Conservation (phyloP, 2,329 filamentous ascomycete genomes). For the Graphiopsis chlorocephala region DNA sequence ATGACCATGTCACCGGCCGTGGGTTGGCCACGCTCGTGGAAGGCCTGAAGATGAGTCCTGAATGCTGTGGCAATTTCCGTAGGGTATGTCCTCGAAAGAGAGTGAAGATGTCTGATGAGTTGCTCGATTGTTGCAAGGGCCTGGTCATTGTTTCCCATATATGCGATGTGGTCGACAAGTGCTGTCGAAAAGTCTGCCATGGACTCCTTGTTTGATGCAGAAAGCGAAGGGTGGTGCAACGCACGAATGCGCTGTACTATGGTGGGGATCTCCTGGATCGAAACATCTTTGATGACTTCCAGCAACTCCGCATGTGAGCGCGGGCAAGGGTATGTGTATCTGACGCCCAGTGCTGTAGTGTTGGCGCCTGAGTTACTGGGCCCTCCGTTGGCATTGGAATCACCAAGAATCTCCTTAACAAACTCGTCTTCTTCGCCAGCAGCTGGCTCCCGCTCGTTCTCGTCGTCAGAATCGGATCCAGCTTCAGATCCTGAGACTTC, state of each 20-base stretch:
- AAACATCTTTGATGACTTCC: constrained; percentile 59
- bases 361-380: constrained; percentile 28
- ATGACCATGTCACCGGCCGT: constrained; percentile 72
- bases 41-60: constrained; percentile 63
- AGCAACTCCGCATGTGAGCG: constrained; percentile 72
- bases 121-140: constrained; percentile 69
- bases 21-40: constrained; percentile 55
- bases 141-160: constrained; percentile 52
- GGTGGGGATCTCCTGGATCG: constrained; percentile 65
- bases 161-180: constrained; percentile 65
- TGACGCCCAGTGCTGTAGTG: constrained; percentile 53
- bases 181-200: constrained; percentile 66
- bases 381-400: constrained; percentile 1
- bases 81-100: constrained; percentile 81
- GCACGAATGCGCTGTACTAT: constrained; percentile 87
- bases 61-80: constrained; percentile 75
- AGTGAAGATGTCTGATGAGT: constrained; percentile 86
- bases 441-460: constrained; percentile 37
- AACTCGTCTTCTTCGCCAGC: constrained; percentile 49
- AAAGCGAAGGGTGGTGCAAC: constrained; percentile 85
- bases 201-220: constrained; percentile 79
- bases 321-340: constrained; percentile 85
- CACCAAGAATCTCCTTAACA: constrained; percentile 42
- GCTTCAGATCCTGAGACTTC: constrained; percentile 27
- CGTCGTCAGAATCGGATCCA: constrained; percentile 25